Conservation (phyloP, 2,329 filamentous ascomycete genomes). For the Calonectria pseudoturangicola region DNA sequence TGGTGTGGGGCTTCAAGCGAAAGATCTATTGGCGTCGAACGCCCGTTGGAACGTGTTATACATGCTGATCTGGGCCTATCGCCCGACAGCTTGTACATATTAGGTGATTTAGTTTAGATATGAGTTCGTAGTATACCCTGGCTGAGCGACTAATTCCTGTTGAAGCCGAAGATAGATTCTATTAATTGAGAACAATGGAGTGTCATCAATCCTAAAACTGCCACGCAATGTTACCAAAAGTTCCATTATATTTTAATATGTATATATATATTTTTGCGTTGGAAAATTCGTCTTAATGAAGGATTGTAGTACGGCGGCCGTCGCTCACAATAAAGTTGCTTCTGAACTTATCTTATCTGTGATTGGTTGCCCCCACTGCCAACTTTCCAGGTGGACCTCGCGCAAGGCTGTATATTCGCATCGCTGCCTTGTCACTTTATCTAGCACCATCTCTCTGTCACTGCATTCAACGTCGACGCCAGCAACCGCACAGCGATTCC, state of each 20-base stretch:
- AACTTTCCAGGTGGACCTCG: conserved; percentile 44
- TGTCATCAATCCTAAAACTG: conserved; percentile 3
- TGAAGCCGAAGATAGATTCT: conserved; percentile 52
- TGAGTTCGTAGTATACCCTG: conserved; percentile 63
- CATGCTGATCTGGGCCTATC: conserved; percentile 47
- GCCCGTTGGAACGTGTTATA: conserved; percentile 49
- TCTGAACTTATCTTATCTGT: conserved; percentile 27
- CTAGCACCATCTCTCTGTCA: conserved; percentile 42
- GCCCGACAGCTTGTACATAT: conserved; percentile 54
- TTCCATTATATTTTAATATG: too few species aligned
- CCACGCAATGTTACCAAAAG: neutral
- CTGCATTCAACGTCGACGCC: conserved; percentile 17
- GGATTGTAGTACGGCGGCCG: neutral
- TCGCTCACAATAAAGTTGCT: neutral
- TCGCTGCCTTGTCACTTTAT: conserved; percentile 54
- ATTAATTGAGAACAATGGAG: conserved; percentile 45
- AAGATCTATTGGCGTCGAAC: conserved; percentile 45
- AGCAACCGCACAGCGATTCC: conserved; percentile 13
- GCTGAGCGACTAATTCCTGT: conserved; percentile 59
- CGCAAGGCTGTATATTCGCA: conserved; percentile 50
- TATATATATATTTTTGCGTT: neutral
- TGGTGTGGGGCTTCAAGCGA: conserved; percentile 43
- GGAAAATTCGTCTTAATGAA: neutral
- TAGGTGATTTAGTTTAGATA: conserved; percentile 57
- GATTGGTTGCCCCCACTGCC: conserved; percentile 46